These are phyloP conservation scores for Mesembryanthemum crystallinum DNA, from an alignment of 148 eudicot genomes.

Conservation along the genomic window DNA sequence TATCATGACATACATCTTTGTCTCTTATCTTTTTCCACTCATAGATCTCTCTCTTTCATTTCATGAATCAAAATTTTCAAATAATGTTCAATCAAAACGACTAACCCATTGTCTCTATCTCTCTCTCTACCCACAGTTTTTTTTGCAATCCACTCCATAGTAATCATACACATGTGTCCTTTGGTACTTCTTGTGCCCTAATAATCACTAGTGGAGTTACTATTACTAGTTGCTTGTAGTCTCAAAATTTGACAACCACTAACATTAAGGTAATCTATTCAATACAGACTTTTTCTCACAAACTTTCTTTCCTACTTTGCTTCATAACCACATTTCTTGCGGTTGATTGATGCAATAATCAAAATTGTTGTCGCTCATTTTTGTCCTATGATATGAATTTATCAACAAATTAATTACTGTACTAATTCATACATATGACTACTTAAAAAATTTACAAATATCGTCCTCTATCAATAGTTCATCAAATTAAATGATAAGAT, in stretches of 20 bases:
- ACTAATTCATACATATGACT: no score
- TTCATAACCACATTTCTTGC: slow-evolving; percentile 16
- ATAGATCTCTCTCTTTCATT: no score
- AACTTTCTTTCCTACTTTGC: neutral
- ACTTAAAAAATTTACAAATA: no score
- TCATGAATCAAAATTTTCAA: no score
- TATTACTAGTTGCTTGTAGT: slow-evolving; percentile 9
- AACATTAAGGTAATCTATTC: no score
- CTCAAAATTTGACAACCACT: slow-evolving; percentile 1
- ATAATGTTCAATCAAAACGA: no score
- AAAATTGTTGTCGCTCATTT: neutral
- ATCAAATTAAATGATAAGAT: no score
- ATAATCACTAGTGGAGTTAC: neutral
- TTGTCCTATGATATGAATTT: neutral
- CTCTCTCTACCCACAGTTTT: slow-evolving; percentile 5
- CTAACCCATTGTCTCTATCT: no score
- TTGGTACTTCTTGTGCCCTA: slow-evolving; percentile 9
- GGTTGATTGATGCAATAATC: neutral
- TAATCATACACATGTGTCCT: neutral
- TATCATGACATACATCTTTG: no score
- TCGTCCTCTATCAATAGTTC: no score
- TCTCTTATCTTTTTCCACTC: no score
- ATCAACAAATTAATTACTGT: neutral
- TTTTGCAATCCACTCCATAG: neutral
- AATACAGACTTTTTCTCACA: neutral